Base-by-base conservation (phyloP, 495 filamentous ascomycete genomes). In the Tuber brumale region DNA sequence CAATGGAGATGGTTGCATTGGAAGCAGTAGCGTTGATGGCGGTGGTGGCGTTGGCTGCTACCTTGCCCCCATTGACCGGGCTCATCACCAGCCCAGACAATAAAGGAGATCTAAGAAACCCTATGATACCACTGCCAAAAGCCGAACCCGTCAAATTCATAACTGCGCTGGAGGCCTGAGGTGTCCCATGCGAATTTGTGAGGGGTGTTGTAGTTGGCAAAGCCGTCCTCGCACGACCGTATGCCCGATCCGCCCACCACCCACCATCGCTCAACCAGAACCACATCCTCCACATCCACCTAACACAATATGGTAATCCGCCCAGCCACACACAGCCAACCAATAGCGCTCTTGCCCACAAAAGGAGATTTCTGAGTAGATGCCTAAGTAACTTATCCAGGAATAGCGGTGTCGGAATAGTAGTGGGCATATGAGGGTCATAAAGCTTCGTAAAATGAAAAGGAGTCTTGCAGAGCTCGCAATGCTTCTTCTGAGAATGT, bases 371-470 rank as follows among this genome's bases (percentile, higher is more conserved):
- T 76, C 88, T 88, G 75, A 92, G 82, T 14, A 89, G 83, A 82
- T 97, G 95, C 48, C 91, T 87, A 42, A 90, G 83, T 74, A 92
- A 89, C 82, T 94, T 92, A 73, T 89, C 89, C 74, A 93, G 75
- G 82, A 98, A 97, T 76, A 99, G 86, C 43, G 90, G 88, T 23
- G 90, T 86, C 1, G 95, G 96, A 51, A 99, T 87, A 16, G 86
- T 88, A 70, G 89, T 88, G 5, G 95, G 95, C 96, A 98, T 99
- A 77, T 94, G 86, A 14, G 93, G 93, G 76, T 93, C 88, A 86
- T 99, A 99, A 14, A 99, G 88, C 82, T 99, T 98, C 37, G 95
- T 99, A 85, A 99, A 99, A 51, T 92, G 91, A 83, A 97, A 99
- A 1, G 93, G 90, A 35, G 96, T 99, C 84, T 98, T 98, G 89